These are phyloP conservation scores for Arthrocladium fulminans DNA, from an alignment of 2,329 filamentous ascomycete genomes.

Conservation along the genomic window DNA sequence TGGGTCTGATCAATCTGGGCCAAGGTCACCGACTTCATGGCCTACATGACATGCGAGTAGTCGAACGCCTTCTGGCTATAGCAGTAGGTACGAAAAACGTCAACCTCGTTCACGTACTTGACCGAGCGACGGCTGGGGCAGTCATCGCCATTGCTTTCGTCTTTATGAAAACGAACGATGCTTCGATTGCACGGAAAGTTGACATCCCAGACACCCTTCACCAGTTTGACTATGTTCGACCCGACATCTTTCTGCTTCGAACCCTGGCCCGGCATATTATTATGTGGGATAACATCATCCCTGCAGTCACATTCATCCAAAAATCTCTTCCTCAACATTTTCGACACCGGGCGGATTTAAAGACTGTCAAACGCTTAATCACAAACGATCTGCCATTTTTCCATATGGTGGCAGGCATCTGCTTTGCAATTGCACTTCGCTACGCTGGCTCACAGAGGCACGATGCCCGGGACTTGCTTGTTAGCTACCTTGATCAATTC, in stretches of 20 bases:
- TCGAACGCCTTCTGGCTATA: constrained; percentile 75
- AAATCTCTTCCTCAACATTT: constrained; percentile 64
- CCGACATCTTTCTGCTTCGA: constrained; percentile 81
- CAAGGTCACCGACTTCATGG: constrained; percentile 82
- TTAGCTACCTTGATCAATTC: constrained; percentile 79
- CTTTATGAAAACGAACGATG: constrained; percentile 94
- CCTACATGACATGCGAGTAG: constrained; percentile 85
- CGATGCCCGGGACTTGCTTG: constrained; percentile 67
- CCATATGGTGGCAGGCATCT: constrained; percentile 81
- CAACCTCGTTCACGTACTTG: constrained; percentile 82
- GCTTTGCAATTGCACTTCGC: constrained; percentile 60
- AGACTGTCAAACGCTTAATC: constrained; percentile 52
- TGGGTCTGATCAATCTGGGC: constrained; percentile 89
- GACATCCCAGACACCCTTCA: constrained; percentile 82
- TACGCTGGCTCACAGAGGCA: constrained; percentile 64
- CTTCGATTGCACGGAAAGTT: constrained; percentile 77
- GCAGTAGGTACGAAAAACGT: constrained; percentile 86
- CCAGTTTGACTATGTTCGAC: constrained; percentile 91
- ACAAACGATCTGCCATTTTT: constrained; percentile 86
- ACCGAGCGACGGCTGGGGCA: constrained; percentile 87
- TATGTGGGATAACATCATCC: constrained; percentile 77
- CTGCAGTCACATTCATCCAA: constrained; percentile 65
- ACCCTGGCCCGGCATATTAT: constrained; percentile 87
- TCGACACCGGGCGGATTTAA: constrained; percentile 52
- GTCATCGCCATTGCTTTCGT: constrained; percentile 84